Conservation (phyloP, 495 filamentous ascomycete genomes). For the Schizothecium vesticola region DNA sequence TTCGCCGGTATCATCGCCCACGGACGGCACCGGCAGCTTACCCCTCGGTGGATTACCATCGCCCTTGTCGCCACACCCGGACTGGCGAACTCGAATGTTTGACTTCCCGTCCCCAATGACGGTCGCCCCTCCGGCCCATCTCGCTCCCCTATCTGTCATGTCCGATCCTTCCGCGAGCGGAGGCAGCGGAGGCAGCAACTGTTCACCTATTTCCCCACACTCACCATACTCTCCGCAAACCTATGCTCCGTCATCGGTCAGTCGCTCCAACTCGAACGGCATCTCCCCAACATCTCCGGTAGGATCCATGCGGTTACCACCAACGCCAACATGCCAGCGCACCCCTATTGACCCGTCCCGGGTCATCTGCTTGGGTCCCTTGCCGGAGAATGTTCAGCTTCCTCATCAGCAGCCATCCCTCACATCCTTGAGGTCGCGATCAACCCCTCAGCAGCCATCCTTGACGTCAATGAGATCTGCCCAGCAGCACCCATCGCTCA, state of each 20-base stretch:
- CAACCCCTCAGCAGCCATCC: constrained; percentile 3
- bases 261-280: constrained; percentile 29
- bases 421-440: constrained; percentile 17
- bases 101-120: constrained; percentile 40
- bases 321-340: constrained; percentile 36
- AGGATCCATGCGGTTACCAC: constrained; percentile 26
- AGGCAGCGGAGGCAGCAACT: constrained; percentile 24
- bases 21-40: constrained; percentile 36
- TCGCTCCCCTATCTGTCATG: constrained; percentile 9
- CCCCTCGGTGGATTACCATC: constrained; percentile 38
- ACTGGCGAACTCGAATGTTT: constrained; percentile 34
- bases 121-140: constrained; percentile 24
- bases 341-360: constrained; percentile 46
- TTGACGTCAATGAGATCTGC: constrained; percentile 10
- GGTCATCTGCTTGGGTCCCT: constrained; percentile 46
- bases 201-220: constrained; percentile 34
- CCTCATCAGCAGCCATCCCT: constrained; percentile 29
- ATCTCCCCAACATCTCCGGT: constrained; percentile 28
- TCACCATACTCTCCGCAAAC: constrained; percentile 24
- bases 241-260: constrained; percentile 30
- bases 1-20: constrained; percentile 38
- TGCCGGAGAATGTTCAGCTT: constrained; percentile 46
- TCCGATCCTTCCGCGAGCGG: constrained; percentile 15
- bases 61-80: constrained; percentile 40
- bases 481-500: constrained; percentile 19